Base-by-base conservation (phyloP, 1,139 yeast genomes). In the Pichia sp. region DNA sequence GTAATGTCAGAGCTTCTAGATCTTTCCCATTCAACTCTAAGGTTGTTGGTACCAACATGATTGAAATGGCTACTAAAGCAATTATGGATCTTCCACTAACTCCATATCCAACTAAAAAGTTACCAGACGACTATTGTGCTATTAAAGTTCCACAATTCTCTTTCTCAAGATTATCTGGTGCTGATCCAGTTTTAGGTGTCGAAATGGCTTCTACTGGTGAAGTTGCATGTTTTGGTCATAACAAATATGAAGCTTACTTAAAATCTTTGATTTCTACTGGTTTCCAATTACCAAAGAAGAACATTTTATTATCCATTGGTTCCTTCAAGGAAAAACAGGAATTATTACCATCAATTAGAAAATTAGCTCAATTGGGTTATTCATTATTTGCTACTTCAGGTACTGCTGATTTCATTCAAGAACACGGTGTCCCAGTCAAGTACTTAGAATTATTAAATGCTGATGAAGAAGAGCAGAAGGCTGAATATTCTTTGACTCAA, bases 131-230 rank as follows among this genome's bases (percentile, higher is more conserved):
- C 63, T 92, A 89, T 67, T 95, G 95, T 68, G 98, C 97, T 48
- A 85, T 90, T 52, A 92, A 92, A 73, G 97, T 92, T 50, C 98
- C 98, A 29, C 98, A 92, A 69, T 92, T 92, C 69, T 90, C 97
- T 28, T 92, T 92, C 81, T 86, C 97, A 37, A 82, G 98, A 68
- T 78, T 92, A 60, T 89, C 97, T 42, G 98, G 98, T 59, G 98
- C 98, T 50, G 98, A 92, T 67, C 98, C 98, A 45, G 89, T 92
- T 51, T 75, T 92, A 57, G 98, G 98, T 69, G 98, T 92, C 56
- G 98, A 92, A 70, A 92, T 92, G 98, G 97, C 98, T 33, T 90
- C 97, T 27, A 92, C 98, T 52, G 98, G 98, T 77, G 98, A 92
- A 70, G 98, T 92, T 61, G 99, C 99, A 43, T 80, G 95, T 54